Conservation (phyloP, 495 filamentous ascomycete genomes). For the Baudoinia panamericana region DNA sequence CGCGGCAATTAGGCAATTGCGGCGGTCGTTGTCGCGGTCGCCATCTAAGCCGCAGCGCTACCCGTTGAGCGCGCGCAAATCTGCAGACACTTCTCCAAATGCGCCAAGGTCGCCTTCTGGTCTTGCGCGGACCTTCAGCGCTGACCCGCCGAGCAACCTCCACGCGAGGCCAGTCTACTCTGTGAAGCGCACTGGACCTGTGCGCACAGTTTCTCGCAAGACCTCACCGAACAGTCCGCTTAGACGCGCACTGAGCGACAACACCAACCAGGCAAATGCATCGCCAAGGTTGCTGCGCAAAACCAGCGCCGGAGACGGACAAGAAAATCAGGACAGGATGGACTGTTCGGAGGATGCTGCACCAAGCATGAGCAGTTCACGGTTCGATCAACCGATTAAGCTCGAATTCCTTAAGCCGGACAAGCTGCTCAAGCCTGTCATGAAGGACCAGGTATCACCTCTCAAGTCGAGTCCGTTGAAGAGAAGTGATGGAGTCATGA, state of each 20-base stretch:
- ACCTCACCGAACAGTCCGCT: conserved; percentile 51
- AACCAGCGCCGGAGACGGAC: conserved; percentile 40
- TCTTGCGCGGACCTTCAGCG: conserved; percentile 11
- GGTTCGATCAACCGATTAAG: conserved; percentile 25
- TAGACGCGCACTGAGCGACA: conserved; percentile 58
- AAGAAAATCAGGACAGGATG: conserved; percentile 37
- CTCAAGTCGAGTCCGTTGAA: conserved; percentile 76
- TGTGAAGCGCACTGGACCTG: conserved; percentile 13
- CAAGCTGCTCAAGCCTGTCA: conserved; percentile 18
- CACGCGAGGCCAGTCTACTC: conserved; percentile 19
- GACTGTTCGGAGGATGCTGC: conserved; percentile 9
- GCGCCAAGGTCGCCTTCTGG: conserved; percentile 7
- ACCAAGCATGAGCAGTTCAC: neutral
- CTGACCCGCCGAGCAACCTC: conserved; percentile 3
- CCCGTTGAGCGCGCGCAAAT: conserved; percentile 2
- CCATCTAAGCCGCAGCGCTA: conserved; percentile 56
- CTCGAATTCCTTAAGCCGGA: conserved; percentile 27
- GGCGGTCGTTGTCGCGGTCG: conserved; percentile 73
- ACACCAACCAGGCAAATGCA: conserved; percentile 57
- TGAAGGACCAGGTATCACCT: conserved; percentile 30
- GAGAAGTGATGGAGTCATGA: conserved; percentile 81
- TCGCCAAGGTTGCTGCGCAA: conserved; percentile 34
- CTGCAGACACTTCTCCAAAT: conserved; percentile 7
- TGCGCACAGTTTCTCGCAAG: conserved; percentile 37
- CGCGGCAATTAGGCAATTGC: conserved; percentile 60